Base-by-base conservation (phyloP, 768 basidiomycete species). In the Galerina marginata region DNA sequence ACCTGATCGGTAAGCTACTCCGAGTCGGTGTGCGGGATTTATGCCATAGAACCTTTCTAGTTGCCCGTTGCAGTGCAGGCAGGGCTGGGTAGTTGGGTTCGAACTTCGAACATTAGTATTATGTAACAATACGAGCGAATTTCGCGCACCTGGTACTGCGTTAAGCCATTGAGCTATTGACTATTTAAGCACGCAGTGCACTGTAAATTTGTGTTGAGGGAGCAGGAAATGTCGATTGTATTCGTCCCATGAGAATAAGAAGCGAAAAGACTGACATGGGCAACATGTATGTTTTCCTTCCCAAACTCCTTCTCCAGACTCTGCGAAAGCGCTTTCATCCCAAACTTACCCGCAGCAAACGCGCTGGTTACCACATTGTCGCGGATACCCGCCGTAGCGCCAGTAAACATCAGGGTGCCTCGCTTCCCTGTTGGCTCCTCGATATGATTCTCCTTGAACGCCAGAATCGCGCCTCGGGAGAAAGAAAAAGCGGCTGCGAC, bases 251-350 rank as follows among this genome's bases (percentile, higher is more conserved):
- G 20, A 9, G 16, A 15, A 10, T 47, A 9, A 79, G 79, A 70
- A 54, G 15, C 15, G 39, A 38, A 9, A n/a, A 51, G 1, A 81
- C 87, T 71, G 62, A 88, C 88, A 74, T 91, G 88, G 7, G 89
- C 83, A 47, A 90, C 90, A 72, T 92, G 90, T 49, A 92, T 91
- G 65, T 90, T 86, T 42, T 90, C 75, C 71, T 86, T 86, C 20
- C 86, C 85, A 67, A 90, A 91, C 67, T 92, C 90, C 72, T 91
- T 91, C 6, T 84, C 83, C 67, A 91, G 71, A 62, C 89, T 89
- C 74, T 92, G 90, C 0, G 84, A 82, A 45, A 92, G 75, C 0
- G 86, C 86, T 42, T 90, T 77, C 33, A 84, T 37, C 2, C 83
- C 90, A 54, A 82, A 84, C 68, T 91, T 91, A 0, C 83, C 84